phyloP scores from a whole-genome alignment of 2,329 filamentous ascomycete genomes.

The Stenocarpella maydis region DNA sequence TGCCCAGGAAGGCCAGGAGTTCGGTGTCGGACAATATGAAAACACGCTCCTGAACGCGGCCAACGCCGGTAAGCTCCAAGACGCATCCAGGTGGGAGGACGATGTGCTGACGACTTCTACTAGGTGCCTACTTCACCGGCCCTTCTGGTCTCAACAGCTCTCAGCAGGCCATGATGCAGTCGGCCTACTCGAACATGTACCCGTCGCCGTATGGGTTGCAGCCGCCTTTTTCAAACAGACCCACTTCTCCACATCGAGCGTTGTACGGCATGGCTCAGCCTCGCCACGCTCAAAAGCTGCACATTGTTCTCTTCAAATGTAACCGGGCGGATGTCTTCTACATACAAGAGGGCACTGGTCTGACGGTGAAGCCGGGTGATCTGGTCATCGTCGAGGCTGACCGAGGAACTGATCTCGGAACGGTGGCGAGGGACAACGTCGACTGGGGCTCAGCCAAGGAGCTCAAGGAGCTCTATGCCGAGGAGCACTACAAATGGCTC shows the following conservation, averaged over 20 bases:
- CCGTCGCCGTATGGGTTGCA: constrained; percentile 56
- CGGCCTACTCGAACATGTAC: constrained; percentile 53
- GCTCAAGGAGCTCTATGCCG: constrained; percentile 87
- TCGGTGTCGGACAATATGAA: constrained; percentile 50
- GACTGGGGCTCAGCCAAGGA: constrained; percentile 89
- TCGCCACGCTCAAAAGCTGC: constrained; percentile 75
- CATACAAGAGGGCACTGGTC: constrained; percentile 92
- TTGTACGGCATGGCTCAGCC: constrained; percentile 69
- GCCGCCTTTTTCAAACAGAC: constrained; percentile 56
- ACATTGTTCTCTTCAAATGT: constrained; percentile 96
- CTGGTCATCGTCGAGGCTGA: constrained; percentile 98
- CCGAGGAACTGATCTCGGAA: constrained; percentile 93
- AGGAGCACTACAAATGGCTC: constrained; percentile 97
- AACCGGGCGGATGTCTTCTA: constrained; percentile 96
- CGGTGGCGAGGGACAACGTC: constrained; percentile 87
- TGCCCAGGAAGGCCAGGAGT: constrained; percentile 56
- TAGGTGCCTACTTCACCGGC: constrained; percentile 50
- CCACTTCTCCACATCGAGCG: constrained; percentile 68
- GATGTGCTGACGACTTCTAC: constrained; percentile 40
- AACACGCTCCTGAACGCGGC: constrained; percentile 43
- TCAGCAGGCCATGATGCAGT: constrained; percentile 49
- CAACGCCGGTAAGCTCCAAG: constrained; percentile 42
- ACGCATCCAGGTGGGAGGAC: constrained; percentile 40
- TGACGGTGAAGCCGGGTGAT: constrained; percentile 90
- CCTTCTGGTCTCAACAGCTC: constrained; percentile 42